Conservation (phyloP, 1,284 basidiomycete species). For the Austropuccinia psidii region DNA sequence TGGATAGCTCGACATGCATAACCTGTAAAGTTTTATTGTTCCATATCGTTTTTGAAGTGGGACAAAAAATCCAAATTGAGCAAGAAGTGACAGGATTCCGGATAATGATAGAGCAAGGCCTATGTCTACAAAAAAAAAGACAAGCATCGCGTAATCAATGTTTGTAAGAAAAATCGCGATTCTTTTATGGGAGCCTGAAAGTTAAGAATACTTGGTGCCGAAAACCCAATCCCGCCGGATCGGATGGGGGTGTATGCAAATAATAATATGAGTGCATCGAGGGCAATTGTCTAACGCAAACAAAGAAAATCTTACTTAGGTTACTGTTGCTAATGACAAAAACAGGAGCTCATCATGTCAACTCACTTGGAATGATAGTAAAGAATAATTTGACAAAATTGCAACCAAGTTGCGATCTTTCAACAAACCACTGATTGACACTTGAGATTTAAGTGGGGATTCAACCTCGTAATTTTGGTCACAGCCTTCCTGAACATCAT, state of each 20-base stretch:
- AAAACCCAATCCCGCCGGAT: neutral
- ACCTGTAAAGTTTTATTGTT: slow-evolving; percentile 45
- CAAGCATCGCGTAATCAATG: neutral
- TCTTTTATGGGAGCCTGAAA: neutral
- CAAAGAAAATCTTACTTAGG: neutral
- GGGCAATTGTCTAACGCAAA: neutral
- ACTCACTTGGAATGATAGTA: slow-evolving; percentile 9
- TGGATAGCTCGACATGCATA: slow-evolving; percentile 45
- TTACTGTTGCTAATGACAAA: neutral
- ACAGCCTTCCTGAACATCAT: neutral
- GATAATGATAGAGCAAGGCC: slow-evolving; percentile 44
- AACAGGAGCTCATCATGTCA: neutral
- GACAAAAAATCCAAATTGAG: slow-evolving; percentile 48
- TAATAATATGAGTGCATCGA: slow-evolving; percentile 11
- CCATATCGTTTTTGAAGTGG: slow-evolving; percentile 46
- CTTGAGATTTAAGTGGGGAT: neutral
- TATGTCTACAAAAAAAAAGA: slow-evolving; percentile 38
- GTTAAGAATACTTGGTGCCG: neutral
- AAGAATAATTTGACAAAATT: neutral
- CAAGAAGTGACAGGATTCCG: slow-evolving; percentile 43
- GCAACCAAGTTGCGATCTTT: neutral
- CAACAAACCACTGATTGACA: neutral
- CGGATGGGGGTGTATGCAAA: slow-evolving; percentile 15
- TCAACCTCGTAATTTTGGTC: neutral
- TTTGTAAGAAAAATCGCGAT: neutral